Conservation (phyloP, 148 eudicot genomes). For the Linanthus parryae region DNA sequence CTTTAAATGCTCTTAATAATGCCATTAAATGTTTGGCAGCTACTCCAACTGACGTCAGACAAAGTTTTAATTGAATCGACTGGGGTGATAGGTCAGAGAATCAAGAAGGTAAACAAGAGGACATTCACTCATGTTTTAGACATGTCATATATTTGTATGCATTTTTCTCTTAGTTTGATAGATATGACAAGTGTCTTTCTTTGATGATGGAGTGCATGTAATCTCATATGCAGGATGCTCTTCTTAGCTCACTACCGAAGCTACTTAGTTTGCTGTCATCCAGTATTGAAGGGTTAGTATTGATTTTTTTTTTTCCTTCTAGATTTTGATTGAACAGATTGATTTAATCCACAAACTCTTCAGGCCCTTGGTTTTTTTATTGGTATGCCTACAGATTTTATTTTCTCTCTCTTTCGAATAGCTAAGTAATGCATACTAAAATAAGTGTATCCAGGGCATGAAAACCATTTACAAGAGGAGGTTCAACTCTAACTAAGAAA, state of each 20-base stretch:
- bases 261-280: conserved; percentile 59
- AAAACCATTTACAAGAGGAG: too few relatives aligned
- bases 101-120: conserved; percentile 89
- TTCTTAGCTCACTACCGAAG: conserved; percentile 73
- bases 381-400: background rate
- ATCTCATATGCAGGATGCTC: conserved; percentile 66
- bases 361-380: background rate
- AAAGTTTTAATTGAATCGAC: conserved; percentile 94
- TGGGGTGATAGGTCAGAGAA: conserved; percentile 95
- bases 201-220: background rate
- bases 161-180: too few relatives aligned
- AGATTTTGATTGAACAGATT: background rate
- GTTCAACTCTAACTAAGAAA: too few relatives aligned
- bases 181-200: too few relatives aligned
- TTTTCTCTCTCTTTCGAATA: too few relatives aligned
- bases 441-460: too few relatives aligned
- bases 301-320: conserved; percentile 4
- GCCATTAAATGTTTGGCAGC: conserved; percentile 25
- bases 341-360: background rate
- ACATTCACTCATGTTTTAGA: too few relatives aligned
- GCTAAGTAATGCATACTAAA: too few relatives aligned
- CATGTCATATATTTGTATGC: too few relatives aligned
- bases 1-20: too few relatives aligned
- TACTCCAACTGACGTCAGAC: conserved; percentile 55
- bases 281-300: conserved; percentile 61